Base-by-base conservation (phyloP, 2,329 filamentous ascomycete genomes). In the Talaromyces sp. region DNA sequence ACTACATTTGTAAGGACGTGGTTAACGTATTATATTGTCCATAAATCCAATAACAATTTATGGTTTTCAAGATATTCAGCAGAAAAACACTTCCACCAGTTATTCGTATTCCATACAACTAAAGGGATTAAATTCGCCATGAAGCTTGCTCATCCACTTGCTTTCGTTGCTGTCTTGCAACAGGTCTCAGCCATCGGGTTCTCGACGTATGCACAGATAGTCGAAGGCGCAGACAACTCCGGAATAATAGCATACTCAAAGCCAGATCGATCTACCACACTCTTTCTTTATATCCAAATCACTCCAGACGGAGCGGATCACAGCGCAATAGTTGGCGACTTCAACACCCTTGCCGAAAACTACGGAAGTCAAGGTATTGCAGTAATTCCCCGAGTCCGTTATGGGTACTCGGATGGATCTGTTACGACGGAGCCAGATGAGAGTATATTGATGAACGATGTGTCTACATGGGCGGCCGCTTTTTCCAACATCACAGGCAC, bases 251-350 rank as follows among this genome's bases (percentile, higher is more conserved):
- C 43, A 17, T 60, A 60, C 21, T 41, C 31, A n/a, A 21, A 35
- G 3, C 54, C 54, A 41, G 54, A 54, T 10, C 58, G 52, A 8
- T 56, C 53, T 21, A 60, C 7, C 3, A 56, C 58, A 7, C 19
- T 60, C 5, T 60, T 60, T 31, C 53, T 60, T 12, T 60, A 60
- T 26, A 56, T 60, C 17, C 58, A 60, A 24, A 60, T 60, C 12
- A 41, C 41, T 4, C 31, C 48, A 21, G 48, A 52, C 27, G 58
- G 58, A 19, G 53, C 52, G 8, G 54, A 56, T n/a, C 58, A 60
- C 46, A 41, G 29, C 50, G 31, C 50, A 29, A 52, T 60, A 21
- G 38, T 60, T n/a, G 12, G 17, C 27, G 43, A 56, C 31, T 60
- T 60, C 32, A 43, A 56, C 17, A 56, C 53, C 11, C 24, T 56